Evolutionary conservation across 371 early-diverging fungal species (phyloP).

Genomic region (Rhizopus microsporus): DNA sequence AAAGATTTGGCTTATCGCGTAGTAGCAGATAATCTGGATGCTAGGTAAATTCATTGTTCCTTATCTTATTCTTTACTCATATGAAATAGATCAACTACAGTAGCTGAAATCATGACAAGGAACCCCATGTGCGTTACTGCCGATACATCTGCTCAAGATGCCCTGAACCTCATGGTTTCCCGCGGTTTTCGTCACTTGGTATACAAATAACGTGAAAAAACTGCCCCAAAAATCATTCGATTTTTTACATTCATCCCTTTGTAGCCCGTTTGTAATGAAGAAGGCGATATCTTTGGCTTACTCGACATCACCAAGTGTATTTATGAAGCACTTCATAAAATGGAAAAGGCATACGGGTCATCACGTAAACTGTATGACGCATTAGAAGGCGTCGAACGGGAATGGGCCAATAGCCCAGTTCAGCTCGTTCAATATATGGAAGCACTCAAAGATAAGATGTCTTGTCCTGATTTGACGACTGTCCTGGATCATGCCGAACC

Average conservation of each 20-base stretch:
- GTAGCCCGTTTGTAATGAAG: constrained; percentile 81
- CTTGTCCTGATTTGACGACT: constrained; percentile 87
- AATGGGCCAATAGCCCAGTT: constrained; percentile 63
- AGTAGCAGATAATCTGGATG: constrained; percentile 49
- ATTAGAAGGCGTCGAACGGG: constrained; percentile 90
- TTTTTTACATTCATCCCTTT: constrained; percentile 5
- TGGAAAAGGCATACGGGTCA: constrained; percentile 89
- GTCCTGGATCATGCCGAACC: constrained; percentile 74
- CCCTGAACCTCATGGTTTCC: constrained; percentile 92
- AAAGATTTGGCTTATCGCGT: constrained; percentile 56
- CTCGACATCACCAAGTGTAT: constrained; percentile 96
- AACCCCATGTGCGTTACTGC: constrained; percentile 87
- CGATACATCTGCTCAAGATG: constrained; percentile 86
- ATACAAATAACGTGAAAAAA: constrained; percentile 14
- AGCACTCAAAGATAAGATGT: constrained; percentile 78
- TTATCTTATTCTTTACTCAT: not conserved
- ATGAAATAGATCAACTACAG: constrained; percentile 62
- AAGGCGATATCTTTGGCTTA: constrained; percentile 91
- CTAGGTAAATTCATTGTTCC: constrained; percentile 33
- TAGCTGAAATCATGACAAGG: constrained; percentile 90
- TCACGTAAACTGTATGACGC: constrained; percentile 86
- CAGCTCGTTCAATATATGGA: constrained; percentile 77
- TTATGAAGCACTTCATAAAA: constrained; percentile 89
- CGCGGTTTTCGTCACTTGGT: constrained; percentile 95
- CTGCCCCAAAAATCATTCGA: constrained; percentile 5